Evolutionary conservation across 306 rosid species (phyloP).

Genomic region (Pyrus bretschneideri): DNA sequence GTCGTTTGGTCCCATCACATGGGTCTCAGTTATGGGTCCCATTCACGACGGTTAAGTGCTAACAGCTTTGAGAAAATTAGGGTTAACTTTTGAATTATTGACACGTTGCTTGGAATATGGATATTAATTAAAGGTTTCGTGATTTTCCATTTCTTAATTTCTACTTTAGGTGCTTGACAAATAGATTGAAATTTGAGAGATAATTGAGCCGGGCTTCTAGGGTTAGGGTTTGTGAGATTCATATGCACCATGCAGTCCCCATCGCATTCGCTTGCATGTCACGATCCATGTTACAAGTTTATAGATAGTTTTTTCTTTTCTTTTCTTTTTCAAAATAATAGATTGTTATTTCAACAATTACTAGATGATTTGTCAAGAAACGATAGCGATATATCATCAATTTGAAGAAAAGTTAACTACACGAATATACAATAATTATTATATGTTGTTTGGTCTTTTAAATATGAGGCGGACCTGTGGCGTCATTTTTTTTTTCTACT

Average conservation of each 20-base stretch:
- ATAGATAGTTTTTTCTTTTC: too few relatives aligned
- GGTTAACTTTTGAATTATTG: background rate
- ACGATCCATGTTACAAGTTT: background rate
- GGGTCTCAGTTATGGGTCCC: constrained; percentile 28
- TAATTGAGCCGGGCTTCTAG: background rate
- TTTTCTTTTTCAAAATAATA: too few relatives aligned
- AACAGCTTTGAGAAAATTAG: background rate
- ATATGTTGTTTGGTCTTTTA: too few relatives aligned
- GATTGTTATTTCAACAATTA: too few relatives aligned
- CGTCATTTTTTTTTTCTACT: too few relatives aligned
- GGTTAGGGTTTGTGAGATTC: background rate
- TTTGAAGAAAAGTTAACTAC: too few relatives aligned
- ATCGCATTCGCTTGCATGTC: background rate
- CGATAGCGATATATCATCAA: too few relatives aligned
- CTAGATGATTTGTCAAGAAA: too few relatives aligned
- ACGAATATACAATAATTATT: too few relatives aligned
- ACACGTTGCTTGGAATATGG: background rate
- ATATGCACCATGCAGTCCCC: background rate
- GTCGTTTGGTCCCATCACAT: constrained; percentile 30
- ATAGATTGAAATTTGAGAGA: background rate
- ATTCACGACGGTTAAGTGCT: constrained; percentile 9
- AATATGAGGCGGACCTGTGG: too few relatives aligned
- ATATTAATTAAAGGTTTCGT: background rate
- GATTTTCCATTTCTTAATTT: background rate
- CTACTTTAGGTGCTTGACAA: background rate